phyloP scores from a whole-genome alignment of 352 stramenopile genomes.

The Pythium angustatum region DNA sequence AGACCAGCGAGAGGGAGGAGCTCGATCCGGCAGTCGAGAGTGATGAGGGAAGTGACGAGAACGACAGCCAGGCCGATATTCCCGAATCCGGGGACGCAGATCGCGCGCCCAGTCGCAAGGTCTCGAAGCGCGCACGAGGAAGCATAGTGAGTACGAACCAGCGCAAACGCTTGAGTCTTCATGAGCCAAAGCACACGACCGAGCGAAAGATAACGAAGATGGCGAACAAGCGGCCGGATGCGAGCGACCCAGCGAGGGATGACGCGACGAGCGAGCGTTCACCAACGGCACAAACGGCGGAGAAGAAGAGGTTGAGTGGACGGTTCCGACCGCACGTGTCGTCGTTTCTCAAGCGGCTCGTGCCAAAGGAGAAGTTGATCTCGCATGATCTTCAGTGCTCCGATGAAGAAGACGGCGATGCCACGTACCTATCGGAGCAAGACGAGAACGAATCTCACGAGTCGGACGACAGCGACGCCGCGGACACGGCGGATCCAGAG shows the following conservation, averaged over 20 bases:
- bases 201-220: background rate
- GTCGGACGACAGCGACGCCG: background rate
- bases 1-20: background rate
- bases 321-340: slow-evolving; percentile 15
- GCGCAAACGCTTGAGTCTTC: slow-evolving; percentile 4
- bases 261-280: background rate
- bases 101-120: background rate
- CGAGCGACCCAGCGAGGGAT: background rate
- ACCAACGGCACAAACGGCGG: background rate
- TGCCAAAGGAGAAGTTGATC: slow-evolving; percentile 7
- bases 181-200: background rate
- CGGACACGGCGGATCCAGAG: background rate
- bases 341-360: slow-evolving; percentile 17
- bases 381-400: background rate
- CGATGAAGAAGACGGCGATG: slow-evolving; percentile 1
- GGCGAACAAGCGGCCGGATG: background rate
- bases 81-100: too few relatives aligned
- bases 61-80: too few relatives aligned
- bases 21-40: background rate
- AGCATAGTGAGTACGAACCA: background rate
- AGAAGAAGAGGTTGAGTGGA: background rate
- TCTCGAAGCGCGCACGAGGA: background rate
- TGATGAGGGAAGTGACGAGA: background rate
- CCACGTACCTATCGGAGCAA: too few relatives aligned
- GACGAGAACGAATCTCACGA: too few relatives aligned